Conservation (phyloP, 2,329 filamentous ascomycete species). For the Dothistroma septosporum region DNA sequence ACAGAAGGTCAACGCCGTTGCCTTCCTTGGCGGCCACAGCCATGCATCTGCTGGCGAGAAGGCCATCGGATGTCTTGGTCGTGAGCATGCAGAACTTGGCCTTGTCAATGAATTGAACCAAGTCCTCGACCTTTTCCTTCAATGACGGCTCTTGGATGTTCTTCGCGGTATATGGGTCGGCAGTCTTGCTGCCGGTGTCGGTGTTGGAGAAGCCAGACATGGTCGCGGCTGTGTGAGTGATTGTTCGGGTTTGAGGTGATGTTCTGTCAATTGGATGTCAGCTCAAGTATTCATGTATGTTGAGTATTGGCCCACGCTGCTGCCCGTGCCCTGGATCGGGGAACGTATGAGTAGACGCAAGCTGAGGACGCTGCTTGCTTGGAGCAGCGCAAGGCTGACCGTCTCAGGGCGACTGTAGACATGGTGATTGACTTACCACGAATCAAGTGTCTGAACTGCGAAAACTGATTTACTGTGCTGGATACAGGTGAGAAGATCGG, state of each 20-base stretch:
- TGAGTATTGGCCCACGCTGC: not conserved
- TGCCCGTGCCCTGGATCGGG: not conserved
- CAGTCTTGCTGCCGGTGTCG: conserved; percentile 58
- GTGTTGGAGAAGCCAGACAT: conserved; percentile 54
- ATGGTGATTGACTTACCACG: not conserved
- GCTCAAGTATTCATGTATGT: not conserved
- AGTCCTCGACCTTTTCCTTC: conserved; percentile 71
- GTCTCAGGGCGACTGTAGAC: not conserved
- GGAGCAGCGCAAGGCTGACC: not conserved
- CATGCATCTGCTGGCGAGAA: conserved; percentile 80
- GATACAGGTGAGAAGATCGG: not conserved
- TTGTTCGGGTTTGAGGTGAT: not conserved
- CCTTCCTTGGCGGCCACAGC: conserved; percentile 76
- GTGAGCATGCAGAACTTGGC: conserved; percentile 90
- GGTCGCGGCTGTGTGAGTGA: conserved; percentile 19
- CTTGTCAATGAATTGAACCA: conserved; percentile 64
- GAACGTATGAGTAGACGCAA: not conserved
- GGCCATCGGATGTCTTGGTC: conserved; percentile 62
- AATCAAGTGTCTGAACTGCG: not conserved
- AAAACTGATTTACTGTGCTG: not conserved
- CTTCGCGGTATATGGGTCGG: conserved; percentile 76
- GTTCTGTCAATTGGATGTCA: not conserved
- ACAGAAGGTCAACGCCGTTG: conserved; percentile 75
- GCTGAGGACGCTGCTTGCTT: not conserved
- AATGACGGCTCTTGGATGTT: conserved; percentile 67